Percentiles rank a stretch among this genome's conserved stretches.
These are phyloP conservation scores for Cladosporium sp. DNA, from an alignment of 2,329 filamentous ascomycete species.

Conservation along the genomic window DNA sequence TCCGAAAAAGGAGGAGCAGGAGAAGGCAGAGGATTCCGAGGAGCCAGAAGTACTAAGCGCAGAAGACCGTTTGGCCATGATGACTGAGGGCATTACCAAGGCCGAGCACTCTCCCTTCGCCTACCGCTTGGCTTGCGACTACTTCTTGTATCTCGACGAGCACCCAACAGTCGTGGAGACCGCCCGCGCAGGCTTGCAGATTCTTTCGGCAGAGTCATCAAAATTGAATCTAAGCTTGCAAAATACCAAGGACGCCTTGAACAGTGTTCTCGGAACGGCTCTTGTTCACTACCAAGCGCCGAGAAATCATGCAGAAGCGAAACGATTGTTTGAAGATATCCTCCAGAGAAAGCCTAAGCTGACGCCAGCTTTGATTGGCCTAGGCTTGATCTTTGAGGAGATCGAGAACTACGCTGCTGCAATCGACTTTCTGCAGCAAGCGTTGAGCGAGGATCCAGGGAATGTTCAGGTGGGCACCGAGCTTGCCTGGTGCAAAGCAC, in stretches of 20 bases:
- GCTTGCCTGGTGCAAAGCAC: conserved; percentile 84
- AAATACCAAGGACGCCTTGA: conserved; percentile 69
- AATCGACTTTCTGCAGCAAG: conserved; percentile 72
- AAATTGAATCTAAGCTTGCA: conserved; percentile 65
- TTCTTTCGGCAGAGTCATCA: conserved; percentile 55
- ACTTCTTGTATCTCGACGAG: conserved; percentile 80
- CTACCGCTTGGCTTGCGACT: conserved; percentile 76
- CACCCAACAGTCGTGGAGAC: conserved; percentile 75
- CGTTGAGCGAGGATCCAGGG: conserved; percentile 63
- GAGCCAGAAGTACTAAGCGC: conserved; percentile 59
- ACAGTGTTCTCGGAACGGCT: conserved; percentile 75
- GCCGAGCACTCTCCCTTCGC: conserved; percentile 67
- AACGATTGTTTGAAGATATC: conserved; percentile 76
- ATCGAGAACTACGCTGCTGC: conserved; percentile 83
- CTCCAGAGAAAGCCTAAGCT: conserved; percentile 69
- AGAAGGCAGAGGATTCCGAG: conserved; percentile 29
- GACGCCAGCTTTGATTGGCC: conserved; percentile 77
- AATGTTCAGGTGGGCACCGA: conserved; percentile 81
- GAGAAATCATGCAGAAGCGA: conserved; percentile 82
- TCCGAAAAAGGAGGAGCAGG: conserved; percentile 32
- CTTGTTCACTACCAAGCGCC: conserved; percentile 87
- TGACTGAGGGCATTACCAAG: conserved; percentile 55
- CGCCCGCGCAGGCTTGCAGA: conserved; percentile 66
- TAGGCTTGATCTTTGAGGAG: conserved; percentile 88
- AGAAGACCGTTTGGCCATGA: conserved; percentile 75